Percentiles rank a stretch among this genome's conserved stretches.
Evolutionary conservation across 768 basidiomycete genomes (phyloP).

Genomic region (Russula ochroleuca): DNA sequence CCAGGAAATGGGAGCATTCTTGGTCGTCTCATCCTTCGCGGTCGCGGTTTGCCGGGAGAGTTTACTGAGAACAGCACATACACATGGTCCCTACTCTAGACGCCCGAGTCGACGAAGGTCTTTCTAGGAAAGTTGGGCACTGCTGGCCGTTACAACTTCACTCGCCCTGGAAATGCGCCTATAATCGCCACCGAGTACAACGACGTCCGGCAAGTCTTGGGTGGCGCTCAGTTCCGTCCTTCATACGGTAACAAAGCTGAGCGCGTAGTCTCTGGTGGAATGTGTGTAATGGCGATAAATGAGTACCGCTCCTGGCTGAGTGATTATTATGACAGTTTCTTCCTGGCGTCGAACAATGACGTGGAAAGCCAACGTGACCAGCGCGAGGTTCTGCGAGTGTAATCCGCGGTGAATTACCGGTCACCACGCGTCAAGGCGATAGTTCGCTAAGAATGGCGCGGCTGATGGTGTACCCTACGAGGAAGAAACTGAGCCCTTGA

Average conservation of each 20-base stretch:
- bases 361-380: conserved; percentile 42
- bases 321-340: conserved; percentile 52
- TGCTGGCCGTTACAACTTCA: conserved; percentile 50
- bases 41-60: conserved; percentile 65
- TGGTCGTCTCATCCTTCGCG: conserved; percentile 68
- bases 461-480: conserved; percentile 69
- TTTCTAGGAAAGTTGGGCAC: conserved; percentile 55
- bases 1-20: conserved; percentile 76
- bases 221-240: conserved; percentile 44
- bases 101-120: conserved; percentile 61
- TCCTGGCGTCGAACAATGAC: conserved; percentile 47
- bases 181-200: conserved; percentile 41
- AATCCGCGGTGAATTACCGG: conserved; percentile 76
- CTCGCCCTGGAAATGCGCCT: conserved; percentile 41
- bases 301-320: neutral
- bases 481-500: neutral
- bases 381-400: conserved; percentile 43
- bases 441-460: conserved; percentile 84
- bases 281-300: conserved; percentile 41
- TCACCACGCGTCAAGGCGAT: conserved; percentile 85
- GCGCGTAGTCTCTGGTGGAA: conserved; percentile 53
- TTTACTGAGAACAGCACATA: conserved; percentile 67
- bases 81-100: conserved; percentile 88
- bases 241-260: conserved; percentile 50
- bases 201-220: conserved; percentile 51